Conservation (phyloP, 306 rosid species). For the Quillaja saponaria region DNA sequence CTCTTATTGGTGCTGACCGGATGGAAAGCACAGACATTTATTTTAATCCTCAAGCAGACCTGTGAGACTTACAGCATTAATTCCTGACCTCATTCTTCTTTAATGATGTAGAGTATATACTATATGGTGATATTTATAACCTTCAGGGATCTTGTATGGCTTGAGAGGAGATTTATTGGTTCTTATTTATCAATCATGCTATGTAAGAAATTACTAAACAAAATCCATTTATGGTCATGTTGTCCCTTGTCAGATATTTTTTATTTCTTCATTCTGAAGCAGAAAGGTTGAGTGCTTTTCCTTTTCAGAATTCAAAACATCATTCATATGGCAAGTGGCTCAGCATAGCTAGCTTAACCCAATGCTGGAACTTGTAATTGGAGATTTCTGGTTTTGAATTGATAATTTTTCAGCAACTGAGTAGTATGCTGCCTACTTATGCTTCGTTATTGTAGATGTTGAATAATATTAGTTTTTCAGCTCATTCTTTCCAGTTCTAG, state of each 20-base stretch:
- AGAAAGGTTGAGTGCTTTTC: constrained; percentile 17
- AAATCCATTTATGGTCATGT: too few relatives aligned
- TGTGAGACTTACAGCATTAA: constrained; percentile 1
- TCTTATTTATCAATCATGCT: too few relatives aligned
- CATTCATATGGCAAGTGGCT: background rate
- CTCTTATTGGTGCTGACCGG: constrained; percentile 66
- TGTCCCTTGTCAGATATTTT: background rate
- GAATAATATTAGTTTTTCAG: background rate
- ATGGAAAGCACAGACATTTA: constrained; percentile 61
- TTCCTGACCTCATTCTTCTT: constrained; percentile 16
- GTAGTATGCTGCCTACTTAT: too few relatives aligned
- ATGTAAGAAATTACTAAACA: too few relatives aligned
- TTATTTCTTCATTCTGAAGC: background rate
- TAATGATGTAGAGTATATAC: constrained; percentile 11
- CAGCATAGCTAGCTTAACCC: background rate
- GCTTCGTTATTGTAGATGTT: too few relatives aligned
- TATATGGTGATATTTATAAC: too few relatives aligned
- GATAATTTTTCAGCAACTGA: too few relatives aligned
- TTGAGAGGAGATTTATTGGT: too few relatives aligned
- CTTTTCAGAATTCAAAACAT: too few relatives aligned
- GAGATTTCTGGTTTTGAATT: constrained; percentile 5
- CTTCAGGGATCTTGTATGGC: too few relatives aligned
- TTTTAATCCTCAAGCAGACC: constrained; percentile 47
- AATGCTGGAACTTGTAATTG: background rate
- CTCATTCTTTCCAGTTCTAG: too few relatives aligned